Conservation (phyloP, 345 rosid species). For the Eucalyptus erythrocorys region DNA sequence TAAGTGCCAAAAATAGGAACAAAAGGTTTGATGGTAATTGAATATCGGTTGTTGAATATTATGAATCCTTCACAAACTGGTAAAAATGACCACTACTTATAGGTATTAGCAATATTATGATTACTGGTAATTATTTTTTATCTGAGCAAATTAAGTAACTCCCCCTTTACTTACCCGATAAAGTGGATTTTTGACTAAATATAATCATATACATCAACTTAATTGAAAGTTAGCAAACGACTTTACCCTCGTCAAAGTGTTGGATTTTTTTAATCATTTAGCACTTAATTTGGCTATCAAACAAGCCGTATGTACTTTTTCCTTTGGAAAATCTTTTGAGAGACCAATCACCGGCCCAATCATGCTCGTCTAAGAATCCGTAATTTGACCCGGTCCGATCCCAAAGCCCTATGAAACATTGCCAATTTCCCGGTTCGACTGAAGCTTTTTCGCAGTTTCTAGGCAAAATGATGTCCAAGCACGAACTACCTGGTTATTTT, state of each 20-base stretch:
- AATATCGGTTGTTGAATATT: not conserved
- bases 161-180: not conserved
- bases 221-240: not conserved
- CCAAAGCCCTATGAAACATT: not conserved
- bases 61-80: too few species aligned
- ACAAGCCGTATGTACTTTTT: not conserved
- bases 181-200: too few species aligned
- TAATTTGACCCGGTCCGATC: not conserved
- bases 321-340: not conserved
- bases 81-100: not conserved
- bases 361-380: not conserved
- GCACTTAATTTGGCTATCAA: not conserved
- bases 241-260: not conserved
- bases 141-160: too few species aligned
- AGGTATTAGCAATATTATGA: not conserved
- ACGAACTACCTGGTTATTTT: too few species aligned
- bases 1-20: not conserved
- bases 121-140: too few species aligned
- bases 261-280: too few species aligned
- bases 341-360: fast-evolving
- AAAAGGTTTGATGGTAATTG: too few species aligned
- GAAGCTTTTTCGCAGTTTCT: not conserved
- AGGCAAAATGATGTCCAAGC: not conserved
- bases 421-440: not conserved
- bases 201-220: not conserved